Conservation (phyloP, 306 rosid genomes). For the Prosopis cineraria region DNA sequence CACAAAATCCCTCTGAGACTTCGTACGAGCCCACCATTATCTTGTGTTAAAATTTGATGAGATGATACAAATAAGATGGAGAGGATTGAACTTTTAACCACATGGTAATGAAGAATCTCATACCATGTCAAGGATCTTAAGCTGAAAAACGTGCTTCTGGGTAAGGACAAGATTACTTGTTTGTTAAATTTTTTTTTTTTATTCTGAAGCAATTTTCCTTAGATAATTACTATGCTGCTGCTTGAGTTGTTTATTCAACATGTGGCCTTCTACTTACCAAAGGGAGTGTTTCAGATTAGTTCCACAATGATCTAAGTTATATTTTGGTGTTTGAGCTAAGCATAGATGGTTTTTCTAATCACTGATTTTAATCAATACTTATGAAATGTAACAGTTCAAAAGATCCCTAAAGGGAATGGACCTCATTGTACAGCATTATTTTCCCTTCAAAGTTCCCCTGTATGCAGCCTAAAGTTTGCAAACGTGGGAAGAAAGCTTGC, state of each 20-base stretch:
- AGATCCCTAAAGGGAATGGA: conserved; percentile 54
- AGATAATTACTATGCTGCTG: background rate
- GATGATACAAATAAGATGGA: background rate
- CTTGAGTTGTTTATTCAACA: conserved; percentile 24
- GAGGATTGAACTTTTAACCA: conserved; percentile 7
- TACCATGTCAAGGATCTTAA: background rate
- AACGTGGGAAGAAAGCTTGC: conserved; percentile 63
- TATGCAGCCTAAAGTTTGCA: conserved; percentile 61
- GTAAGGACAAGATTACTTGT: background rate
- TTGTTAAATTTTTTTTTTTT: background rate
- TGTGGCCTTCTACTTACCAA: conserved; percentile 1
- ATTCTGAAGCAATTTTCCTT: background rate
- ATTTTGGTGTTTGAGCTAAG: conserved; percentile 6
- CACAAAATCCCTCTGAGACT: background rate
- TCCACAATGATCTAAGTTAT: conserved; percentile 25
- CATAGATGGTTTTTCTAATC: conserved; percentile 29
- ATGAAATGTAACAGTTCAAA: conserved; percentile 57
- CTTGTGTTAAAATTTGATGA: background rate
- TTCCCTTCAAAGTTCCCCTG: conserved; percentile 62
- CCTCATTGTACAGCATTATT: conserved; percentile 66
- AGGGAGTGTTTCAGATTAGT: conserved; percentile 19
- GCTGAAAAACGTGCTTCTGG: background rate
- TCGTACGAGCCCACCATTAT: background rate
- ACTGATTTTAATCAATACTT: conserved; percentile 25
- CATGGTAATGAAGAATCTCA: background rate